Percentiles rank a stretch among this genome's conserved stretches.
phyloP scores from a whole-genome alignment of 2,329 filamentous ascomycete genomes.

The Aspergillus udagawae region DNA sequence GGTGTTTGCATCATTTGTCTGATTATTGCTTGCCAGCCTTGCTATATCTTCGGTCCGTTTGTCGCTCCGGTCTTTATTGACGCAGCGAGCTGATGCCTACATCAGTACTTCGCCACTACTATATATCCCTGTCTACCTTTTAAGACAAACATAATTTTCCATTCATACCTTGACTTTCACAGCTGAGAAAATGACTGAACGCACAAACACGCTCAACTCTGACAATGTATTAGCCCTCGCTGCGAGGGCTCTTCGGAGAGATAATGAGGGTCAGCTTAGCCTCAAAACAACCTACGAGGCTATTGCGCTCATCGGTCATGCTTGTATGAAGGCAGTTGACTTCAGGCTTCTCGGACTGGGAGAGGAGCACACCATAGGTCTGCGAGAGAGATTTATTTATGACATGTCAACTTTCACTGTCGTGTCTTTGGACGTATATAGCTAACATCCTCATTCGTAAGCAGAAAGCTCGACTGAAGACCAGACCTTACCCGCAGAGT shows the following conservation, averaged over 20 bases:
- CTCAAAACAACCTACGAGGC: conserved; percentile 64
- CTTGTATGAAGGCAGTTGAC: conserved; percentile 72
- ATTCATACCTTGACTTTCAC: background rate
- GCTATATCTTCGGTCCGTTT: background rate
- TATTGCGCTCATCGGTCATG: conserved; percentile 77
- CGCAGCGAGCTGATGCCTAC: background rate
- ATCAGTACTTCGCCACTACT: background rate
- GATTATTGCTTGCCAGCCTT: too few species aligned
- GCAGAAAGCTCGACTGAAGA: conserved; percentile 26
- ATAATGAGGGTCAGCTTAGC: conserved; percentile 21
- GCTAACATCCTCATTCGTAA: background rate
- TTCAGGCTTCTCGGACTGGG: conserved; percentile 81
- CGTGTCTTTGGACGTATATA: background rate
- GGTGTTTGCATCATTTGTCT: background rate
- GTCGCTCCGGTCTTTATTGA: background rate
- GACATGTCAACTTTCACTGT: background rate
- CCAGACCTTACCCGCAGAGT: conserved; percentile 62
- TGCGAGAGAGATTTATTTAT: conserved; percentile 1
- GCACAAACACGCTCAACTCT: conserved; percentile 22
- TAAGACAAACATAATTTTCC: background rate
- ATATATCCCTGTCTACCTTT: background rate
- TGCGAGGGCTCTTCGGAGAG: conserved; percentile 26
- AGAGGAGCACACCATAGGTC: conserved; percentile 73
- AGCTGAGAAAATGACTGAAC: conserved; percentile 10
- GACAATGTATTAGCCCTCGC: conserved; percentile 31